These are phyloP conservation scores for Crucihimalaya himalaica DNA, from an alignment of 345 rosid genomes.

Conservation along the genomic window DNA sequence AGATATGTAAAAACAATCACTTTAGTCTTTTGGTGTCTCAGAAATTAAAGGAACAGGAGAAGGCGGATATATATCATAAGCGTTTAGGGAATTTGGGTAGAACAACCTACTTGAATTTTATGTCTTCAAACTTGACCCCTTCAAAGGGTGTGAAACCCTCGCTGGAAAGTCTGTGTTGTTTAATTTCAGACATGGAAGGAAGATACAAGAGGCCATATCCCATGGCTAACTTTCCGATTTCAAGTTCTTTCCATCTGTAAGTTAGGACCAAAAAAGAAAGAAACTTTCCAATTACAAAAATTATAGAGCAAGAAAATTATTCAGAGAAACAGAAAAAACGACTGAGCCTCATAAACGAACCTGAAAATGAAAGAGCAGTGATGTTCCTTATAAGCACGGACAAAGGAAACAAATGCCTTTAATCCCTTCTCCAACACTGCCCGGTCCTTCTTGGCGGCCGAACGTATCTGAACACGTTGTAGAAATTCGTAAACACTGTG, in stretches of 20 bases:
- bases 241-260: conserved; percentile 83
- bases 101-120: conserved; percentile 63
- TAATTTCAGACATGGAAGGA: conserved; percentile 87
- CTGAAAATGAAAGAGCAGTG: conserved; percentile 62
- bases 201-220: conserved; percentile 89
- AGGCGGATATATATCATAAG: not conserved
- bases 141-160: conserved; percentile 70
- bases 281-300: not conserved
- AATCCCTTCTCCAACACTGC: conserved; percentile 89
- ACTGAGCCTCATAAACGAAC: conserved; percentile 36
- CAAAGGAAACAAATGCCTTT: conserved; percentile 80
- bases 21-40: not conserved
- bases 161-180: conserved; percentile 69
- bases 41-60: not conserved
- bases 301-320: not conserved
- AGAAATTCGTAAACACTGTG: conserved; percentile 3
- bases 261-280: not conserved
- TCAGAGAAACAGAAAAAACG: not conserved
- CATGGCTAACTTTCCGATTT: conserved; percentile 89
- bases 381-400: conserved; percentile 92
- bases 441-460: conserved; percentile 72
- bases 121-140: conserved; percentile 63
- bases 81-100: not conserved
- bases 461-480: conserved; percentile 53
- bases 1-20: not conserved